Percentiles rank a stretch among this genome's conserved stretches.
Evolutionary conservation across 768 basidiomycete genomes (phyloP).

Genomic region (Coprinellus aureogranulatus): DNA sequence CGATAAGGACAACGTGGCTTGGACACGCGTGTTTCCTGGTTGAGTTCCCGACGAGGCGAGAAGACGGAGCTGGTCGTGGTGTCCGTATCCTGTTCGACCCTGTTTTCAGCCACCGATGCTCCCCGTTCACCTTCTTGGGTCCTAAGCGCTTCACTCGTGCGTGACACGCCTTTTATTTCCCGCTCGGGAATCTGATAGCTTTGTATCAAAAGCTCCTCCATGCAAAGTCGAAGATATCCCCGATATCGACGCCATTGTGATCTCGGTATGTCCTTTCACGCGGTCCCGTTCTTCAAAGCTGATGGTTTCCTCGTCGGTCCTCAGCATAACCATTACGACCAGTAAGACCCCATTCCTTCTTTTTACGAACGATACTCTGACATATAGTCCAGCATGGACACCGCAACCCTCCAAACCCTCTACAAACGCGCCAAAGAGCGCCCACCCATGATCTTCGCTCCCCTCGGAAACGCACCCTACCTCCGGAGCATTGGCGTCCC

Average conservation of each 20-base stretch:
- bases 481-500: conserved; percentile 41
- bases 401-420: conserved; percentile 39
- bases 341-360: conserved; percentile 26
- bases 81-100: conserved; percentile 53
- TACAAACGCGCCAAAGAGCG: conserved; percentile 23
- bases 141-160: conserved; percentile 48
- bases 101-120: conserved; percentile 52
- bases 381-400: conserved; percentile 38
- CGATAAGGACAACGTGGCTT: conserved; percentile 53
- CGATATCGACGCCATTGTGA: conserved; percentile 60
- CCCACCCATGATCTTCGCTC: conserved; percentile 54
- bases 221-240: conserved; percentile 56
- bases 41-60: conserved; percentile 40
- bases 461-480: conserved; percentile 49
- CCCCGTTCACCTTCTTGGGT: conserved; percentile 42
- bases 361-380: neutral
- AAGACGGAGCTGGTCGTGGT: conserved; percentile 28
- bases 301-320: neutral
- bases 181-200: neutral
- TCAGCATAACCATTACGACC: conserved; percentile 55
- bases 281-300: too few species aligned
- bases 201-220: conserved; percentile 36
- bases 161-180: conserved; percentile 13
- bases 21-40: conserved; percentile 56
- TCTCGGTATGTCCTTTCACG: conserved; percentile 41